Evolutionary conservation across 2,329 filamentous ascomycete genomes (phyloP).

Genomic region (Cadophora gregata): DNA sequence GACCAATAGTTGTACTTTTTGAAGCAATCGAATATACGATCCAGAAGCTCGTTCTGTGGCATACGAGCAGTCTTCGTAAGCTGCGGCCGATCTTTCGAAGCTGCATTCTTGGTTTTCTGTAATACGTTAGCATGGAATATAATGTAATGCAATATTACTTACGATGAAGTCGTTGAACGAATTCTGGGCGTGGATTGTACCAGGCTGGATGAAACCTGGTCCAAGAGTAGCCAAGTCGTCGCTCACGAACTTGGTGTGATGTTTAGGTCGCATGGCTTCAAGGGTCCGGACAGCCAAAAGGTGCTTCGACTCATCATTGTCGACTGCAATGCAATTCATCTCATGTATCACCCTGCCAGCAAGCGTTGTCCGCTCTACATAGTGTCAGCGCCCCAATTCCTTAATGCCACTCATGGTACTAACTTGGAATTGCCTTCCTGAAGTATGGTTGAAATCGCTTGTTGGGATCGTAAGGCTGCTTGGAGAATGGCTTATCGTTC

Average conservation of each 20-base stretch:
- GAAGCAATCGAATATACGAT: slow-evolving; percentile 85
- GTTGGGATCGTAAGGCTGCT: slow-evolving; percentile 51
- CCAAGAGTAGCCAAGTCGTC: slow-evolving; percentile 37
- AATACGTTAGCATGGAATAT: slow-evolving; percentile 20
- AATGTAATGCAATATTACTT: slow-evolving; percentile 43
- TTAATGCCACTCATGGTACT: slow-evolving; percentile 43
- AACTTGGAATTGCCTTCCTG: slow-evolving; percentile 77
- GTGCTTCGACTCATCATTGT: slow-evolving; percentile 71
- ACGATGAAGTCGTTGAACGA: slow-evolving; percentile 63
- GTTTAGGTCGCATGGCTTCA: slow-evolving; percentile 65
- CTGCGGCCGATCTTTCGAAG: slow-evolving; percentile 66
- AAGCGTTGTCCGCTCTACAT: slow-evolving; percentile 76
- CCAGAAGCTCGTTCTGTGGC: slow-evolving; percentile 84
- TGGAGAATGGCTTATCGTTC: slow-evolving; percentile 53
- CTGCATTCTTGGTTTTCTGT: slow-evolving; percentile 56
- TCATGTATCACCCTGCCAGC: slow-evolving; percentile 77
- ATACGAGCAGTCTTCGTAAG: slow-evolving; percentile 91
- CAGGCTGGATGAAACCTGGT: slow-evolving; percentile 61
- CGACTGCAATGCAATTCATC: slow-evolving; percentile 74
- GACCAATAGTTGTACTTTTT: slow-evolving; percentile 89
- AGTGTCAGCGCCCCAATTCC: slow-evolving; percentile 31
- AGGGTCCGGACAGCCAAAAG: slow-evolving; percentile 64
- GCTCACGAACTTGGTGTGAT: slow-evolving; percentile 53
- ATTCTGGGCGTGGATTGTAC: slow-evolving; percentile 51
- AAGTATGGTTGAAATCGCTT: slow-evolving; percentile 67